Conservation (phyloP, 2,329 filamentous ascomycete genomes). For the Pseudocercospora eumusae region DNA sequence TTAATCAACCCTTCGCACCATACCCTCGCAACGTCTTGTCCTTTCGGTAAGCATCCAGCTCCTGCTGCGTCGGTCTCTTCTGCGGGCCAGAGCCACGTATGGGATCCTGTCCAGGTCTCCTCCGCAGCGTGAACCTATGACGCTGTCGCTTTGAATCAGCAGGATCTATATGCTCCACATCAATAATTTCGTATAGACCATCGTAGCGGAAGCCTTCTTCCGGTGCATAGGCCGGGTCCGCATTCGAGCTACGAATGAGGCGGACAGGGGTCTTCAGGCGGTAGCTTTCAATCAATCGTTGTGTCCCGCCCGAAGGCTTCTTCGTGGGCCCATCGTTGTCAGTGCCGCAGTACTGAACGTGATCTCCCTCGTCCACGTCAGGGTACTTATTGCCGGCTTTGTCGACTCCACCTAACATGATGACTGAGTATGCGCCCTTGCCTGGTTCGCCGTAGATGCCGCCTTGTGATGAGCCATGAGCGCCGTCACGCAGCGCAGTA, state of each 20-base stretch:
- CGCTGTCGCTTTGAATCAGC: slow-evolving; percentile 44
- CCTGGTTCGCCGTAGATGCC: slow-evolving; percentile 54
- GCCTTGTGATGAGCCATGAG: slow-evolving; percentile 52
- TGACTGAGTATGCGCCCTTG: slow-evolving; percentile 56
- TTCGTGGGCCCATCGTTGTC: slow-evolving; percentile 37
- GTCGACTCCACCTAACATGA: slow-evolving; percentile 50
- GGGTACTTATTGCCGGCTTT: slow-evolving; percentile 42
- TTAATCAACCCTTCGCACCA: slow-evolving; percentile 5
- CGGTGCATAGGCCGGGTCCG: slow-evolving; percentile 49
- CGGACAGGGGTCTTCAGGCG: slow-evolving; percentile 46
- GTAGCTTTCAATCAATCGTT: slow-evolving; percentile 46
- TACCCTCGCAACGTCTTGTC: slow-evolving; percentile 29
- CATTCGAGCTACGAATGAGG: slow-evolving; percentile 52
- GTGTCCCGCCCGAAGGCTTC: slow-evolving; percentile 44
- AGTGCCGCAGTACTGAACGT: slow-evolving; percentile 57
- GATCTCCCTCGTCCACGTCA: slow-evolving; percentile 54
- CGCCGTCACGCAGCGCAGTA: slow-evolving; percentile 55
- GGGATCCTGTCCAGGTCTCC: slow-evolving; percentile 48
- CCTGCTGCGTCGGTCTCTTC: slow-evolving; percentile 47
- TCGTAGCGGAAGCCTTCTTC: slow-evolving; percentile 57
- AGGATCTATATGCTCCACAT: slow-evolving; percentile 44
- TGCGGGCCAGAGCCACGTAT: slow-evolving; percentile 49
- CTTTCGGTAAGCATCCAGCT: slow-evolving; percentile 35
- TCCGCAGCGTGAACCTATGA: slow-evolving; percentile 52
- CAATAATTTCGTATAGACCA: slow-evolving; percentile 55